Conservation (phyloP, 352 stramenopile genomes). For the Pythium aphanidermatum region DNA sequence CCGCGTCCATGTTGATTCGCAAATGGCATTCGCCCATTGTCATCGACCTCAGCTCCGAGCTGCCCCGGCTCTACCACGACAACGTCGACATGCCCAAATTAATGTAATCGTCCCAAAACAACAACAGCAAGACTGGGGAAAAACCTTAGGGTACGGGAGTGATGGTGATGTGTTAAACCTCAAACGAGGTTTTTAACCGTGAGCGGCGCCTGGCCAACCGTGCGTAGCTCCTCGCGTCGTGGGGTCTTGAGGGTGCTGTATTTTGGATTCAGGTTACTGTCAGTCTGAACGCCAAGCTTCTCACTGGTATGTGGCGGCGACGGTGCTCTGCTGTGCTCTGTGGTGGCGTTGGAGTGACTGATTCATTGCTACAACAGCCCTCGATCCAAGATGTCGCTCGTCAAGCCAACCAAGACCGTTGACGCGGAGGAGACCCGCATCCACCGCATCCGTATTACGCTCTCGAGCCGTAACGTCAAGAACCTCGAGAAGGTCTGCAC, state of each 20-base stretch:
- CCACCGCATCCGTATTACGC: slow-evolving; percentile 98
- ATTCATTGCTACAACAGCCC: slow-evolving; percentile 32
- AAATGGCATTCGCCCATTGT: slow-evolving; percentile 4
- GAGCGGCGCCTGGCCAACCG: slow-evolving; percentile 14
- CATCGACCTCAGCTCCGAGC: not conserved
- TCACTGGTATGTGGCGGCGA: slow-evolving; percentile 68
- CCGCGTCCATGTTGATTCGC: not conserved
- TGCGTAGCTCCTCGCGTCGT: no score
- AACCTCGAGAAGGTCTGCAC: slow-evolving; percentile 99
- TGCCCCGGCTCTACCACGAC: not conserved
- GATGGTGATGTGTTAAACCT: slow-evolving; percentile 13
- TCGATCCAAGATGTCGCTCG: slow-evolving; percentile 88
- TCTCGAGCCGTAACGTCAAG: slow-evolving; percentile 98
- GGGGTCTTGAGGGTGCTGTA: no score
- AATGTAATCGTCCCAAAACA: no score
- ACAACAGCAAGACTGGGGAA: no score
- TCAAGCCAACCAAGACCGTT: slow-evolving; percentile 85
- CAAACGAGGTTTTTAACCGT: slow-evolving; percentile 6
- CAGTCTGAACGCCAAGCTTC: slow-evolving; percentile 64
- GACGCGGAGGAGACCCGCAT: slow-evolving; percentile 84
- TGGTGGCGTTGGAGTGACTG: not conserved
- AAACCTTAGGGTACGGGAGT: no score
- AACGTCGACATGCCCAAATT: slow-evolving; percentile 9
- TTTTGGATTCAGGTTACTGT: slow-evolving; percentile 91
- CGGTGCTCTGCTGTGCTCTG: not conserved